These are phyloP conservation scores for Ophiostoma piceae DNA, from an alignment of 2,329 filamentous ascomycete genomes.

Conservation along the genomic window DNA sequence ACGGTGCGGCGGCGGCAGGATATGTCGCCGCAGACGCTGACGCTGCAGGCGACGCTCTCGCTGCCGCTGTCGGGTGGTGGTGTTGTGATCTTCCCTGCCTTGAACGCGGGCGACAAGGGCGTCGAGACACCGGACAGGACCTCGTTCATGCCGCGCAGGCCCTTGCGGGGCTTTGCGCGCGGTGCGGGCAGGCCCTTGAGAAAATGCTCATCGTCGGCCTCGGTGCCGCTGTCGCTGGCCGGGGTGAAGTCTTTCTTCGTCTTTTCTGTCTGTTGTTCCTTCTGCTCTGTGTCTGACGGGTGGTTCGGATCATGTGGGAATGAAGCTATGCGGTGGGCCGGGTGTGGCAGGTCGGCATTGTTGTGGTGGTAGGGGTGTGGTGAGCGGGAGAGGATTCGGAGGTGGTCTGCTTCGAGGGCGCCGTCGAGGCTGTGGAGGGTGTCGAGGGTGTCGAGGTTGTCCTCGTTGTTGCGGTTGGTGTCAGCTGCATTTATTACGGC, in stretches of 20 bases:
- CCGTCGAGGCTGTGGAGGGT: not conserved
- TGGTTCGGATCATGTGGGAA: not conserved
- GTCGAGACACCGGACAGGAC: slow-evolving; percentile 51
- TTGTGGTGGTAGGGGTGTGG: slow-evolving; percentile 64
- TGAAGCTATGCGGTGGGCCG: slow-evolving; percentile 39
- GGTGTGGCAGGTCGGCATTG: slow-evolving; percentile 50
- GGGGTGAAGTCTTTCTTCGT: slow-evolving; percentile 50
- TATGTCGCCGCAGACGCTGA: slow-evolving; percentile 34
- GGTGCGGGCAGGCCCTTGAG: slow-evolving; percentile 81
- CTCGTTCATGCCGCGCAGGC: slow-evolving; percentile 60
- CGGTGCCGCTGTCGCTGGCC: slow-evolving; percentile 84
- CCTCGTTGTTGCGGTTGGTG: not conserved
- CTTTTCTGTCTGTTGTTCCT: not conserved
- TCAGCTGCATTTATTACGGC: not conserved
- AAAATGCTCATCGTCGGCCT: slow-evolving; percentile 90
- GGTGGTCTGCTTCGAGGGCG: slow-evolving; percentile 29
- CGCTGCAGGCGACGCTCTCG: slow-evolving; percentile 19
- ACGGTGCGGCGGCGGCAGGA: not conserved
- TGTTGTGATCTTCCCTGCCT: not conserved
- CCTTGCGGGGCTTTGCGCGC: slow-evolving; percentile 67
- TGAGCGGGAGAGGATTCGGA: slow-evolving; percentile 54
- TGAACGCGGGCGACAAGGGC: slow-evolving; percentile 43
- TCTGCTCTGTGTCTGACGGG: not conserved
- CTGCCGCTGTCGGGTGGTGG: not conserved
- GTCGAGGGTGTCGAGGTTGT: not conserved